phyloP scores from a whole-genome alignment of 1,284 basidiomycete genomes.

The Leccinum pachyderme region DNA sequence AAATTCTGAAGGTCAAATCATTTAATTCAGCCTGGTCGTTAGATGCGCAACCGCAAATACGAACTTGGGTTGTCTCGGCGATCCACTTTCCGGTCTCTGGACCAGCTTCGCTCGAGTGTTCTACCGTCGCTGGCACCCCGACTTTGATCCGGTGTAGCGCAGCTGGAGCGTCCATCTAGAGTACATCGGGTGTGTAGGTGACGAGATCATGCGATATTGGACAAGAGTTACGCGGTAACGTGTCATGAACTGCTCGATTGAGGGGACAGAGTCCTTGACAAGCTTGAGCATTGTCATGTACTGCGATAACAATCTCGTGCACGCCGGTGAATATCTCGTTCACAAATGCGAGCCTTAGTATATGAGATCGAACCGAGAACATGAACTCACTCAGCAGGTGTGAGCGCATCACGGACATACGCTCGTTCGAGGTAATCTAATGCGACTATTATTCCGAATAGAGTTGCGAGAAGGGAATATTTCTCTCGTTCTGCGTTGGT shows the following conservation, averaged over 20 bases:
- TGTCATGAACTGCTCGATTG: conserved; percentile 88
- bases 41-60: neutral
- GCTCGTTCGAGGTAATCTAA: conserved; percentile 95
- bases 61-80: conserved; percentile 96
- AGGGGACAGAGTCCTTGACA: conserved; percentile 80
- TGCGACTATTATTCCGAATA: conserved; percentile 89
- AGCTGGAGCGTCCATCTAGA: conserved; percentile 91
- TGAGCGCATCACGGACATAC: conserved; percentile 91
- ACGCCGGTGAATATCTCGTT: conserved; percentile 93
- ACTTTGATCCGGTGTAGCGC: conserved; percentile 88
- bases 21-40: neutral
- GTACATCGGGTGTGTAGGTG: neutral
- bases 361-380: neutral
- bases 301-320: conserved; percentile 87
- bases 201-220: neutral
- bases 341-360: conserved; percentile 15
- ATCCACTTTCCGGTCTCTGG: conserved; percentile 95
- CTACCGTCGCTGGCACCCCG: conserved; percentile 95
- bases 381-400: conserved; percentile 77
- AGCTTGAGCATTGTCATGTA: conserved; percentile 98
- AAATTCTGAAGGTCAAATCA: conserved; percentile 62
- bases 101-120: conserved; percentile 81
- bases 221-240: conserved; percentile 66
- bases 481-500: conserved; percentile 89
- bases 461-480: conserved; percentile 84